These are phyloP conservation scores for Ceriops decandra DNA, from an alignment of 345 rosid species.

Conservation along the genomic window DNA sequence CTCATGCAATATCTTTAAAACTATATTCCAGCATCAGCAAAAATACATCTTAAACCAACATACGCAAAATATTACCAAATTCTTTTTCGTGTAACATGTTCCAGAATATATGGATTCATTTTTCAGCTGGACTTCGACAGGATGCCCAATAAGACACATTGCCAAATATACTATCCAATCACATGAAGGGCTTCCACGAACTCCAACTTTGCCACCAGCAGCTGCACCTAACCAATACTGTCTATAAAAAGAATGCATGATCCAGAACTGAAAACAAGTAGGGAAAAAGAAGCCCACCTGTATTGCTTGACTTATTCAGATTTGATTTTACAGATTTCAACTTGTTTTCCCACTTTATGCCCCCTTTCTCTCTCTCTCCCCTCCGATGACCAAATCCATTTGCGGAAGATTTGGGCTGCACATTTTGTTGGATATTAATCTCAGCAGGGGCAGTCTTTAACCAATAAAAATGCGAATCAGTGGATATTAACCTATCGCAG, in stretches of 20 bases:
- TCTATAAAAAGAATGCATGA: conserved; percentile 18
- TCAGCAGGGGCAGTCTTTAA: conserved; percentile 7
- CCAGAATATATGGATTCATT: conserved; percentile 83
- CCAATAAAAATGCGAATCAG: conserved; percentile 2
- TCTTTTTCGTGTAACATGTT: conserved; percentile 81
- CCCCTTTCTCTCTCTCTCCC: conserved; percentile 52
- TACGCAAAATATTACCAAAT: conserved; percentile 50
- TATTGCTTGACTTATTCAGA: conserved; percentile 36
- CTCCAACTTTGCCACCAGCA: conserved; percentile 45
- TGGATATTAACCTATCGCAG: neutral
- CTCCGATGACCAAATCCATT: conserved; percentile 66
- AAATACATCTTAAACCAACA: conserved; percentile 15
- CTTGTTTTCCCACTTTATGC: conserved; percentile 47
- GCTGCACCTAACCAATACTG: conserved; percentile 34
- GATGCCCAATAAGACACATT: conserved; percentile 72
- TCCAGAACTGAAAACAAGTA: conserved; percentile 2
- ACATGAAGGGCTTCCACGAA: conserved; percentile 43
- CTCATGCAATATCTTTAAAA: too few species aligned
- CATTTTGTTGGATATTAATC: conserved; percentile 49
- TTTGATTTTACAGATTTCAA: conserved; percentile 50
- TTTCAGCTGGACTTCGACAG: conserved; percentile 84
- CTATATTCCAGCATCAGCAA: neutral
- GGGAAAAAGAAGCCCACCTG: conserved; percentile 38
- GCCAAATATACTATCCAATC: conserved; percentile 69
- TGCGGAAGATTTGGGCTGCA: conserved; percentile 44